phyloP scores from a whole-genome alignment of 768 basidiomycete species.

The Russula virescens region DNA sequence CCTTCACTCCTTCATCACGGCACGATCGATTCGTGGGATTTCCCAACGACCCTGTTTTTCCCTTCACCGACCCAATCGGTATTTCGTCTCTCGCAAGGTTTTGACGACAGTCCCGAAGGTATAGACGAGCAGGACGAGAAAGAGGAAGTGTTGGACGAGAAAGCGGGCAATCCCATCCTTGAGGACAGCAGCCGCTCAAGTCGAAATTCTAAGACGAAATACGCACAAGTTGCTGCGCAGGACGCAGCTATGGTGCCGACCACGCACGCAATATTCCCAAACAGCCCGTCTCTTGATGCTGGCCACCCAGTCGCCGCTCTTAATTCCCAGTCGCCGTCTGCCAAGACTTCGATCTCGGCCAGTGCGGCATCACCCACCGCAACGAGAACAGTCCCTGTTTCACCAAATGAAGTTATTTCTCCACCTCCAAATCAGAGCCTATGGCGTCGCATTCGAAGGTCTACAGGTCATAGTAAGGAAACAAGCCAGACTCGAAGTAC shows the following conservation, averaged over 20 bases:
- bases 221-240: not conserved
- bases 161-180: too few relatives aligned
- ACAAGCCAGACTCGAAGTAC: conserved; percentile 5
- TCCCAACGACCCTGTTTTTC: conserved; percentile 37
- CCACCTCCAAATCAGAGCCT: conserved; percentile 1
- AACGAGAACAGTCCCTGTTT: not conserved
- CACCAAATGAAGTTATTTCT: not conserved
- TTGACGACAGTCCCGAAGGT: not conserved
- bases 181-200: not conserved
- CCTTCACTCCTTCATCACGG: conserved; percentile 36
- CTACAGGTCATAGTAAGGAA: conserved; percentile 3
- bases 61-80: conserved; percentile 17
- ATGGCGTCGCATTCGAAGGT: conserved; percentile 16
- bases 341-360: not conserved
- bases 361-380: not conserved
- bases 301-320: not conserved
- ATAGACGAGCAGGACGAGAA: conserved; percentile 1
- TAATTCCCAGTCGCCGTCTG: not conserved
- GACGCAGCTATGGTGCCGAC: not conserved
- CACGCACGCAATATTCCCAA: not conserved
- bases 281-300: not conserved
- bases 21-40: conserved; percentile 81
- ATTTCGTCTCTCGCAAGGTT: not conserved
- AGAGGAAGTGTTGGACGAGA: not conserved
- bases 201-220: not conserved